Percentiles rank a stretch among this genome's conserved stretches.
These are phyloP conservation scores for Cardamine occulta DNA, from an alignment of 345 rosid genomes.

Conservation along the genomic window DNA sequence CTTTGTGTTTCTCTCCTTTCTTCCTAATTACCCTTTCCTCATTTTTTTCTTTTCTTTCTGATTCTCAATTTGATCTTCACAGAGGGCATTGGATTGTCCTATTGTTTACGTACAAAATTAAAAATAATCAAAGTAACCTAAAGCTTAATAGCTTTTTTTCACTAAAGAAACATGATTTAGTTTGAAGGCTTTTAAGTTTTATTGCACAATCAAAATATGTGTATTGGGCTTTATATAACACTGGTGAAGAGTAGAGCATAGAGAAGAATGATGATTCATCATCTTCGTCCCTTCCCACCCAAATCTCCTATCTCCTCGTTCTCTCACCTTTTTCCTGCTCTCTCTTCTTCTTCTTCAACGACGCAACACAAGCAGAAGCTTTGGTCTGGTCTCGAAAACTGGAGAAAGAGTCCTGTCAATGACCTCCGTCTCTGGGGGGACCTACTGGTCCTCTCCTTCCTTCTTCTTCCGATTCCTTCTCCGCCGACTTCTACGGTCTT, in stretches of 20 bases:
- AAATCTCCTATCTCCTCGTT: constrained; percentile 15
- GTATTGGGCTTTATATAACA: neutral
- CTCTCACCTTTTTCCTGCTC: constrained; percentile 22
- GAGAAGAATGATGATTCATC: constrained; percentile 18
- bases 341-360: constrained; percentile 40
- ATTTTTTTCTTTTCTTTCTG: neutral
- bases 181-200: too few relatives aligned
- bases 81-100: too few relatives aligned
- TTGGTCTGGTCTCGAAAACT: constrained; percentile 73
- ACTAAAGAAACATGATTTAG: too few relatives aligned
- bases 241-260: constrained; percentile 38
- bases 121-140: neutral
- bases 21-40: too few relatives aligned
- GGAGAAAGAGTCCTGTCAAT: constrained; percentile 70
- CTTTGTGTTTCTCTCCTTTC: too few relatives aligned
- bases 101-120: too few relatives aligned
- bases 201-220: neutral
- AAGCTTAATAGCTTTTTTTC: too few relatives aligned
- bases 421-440: constrained; percentile 81
- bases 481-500: neutral
- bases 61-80: neutral
- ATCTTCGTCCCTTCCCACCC: constrained; percentile 21
- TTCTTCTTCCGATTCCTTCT: constrained; percentile 3
- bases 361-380: constrained; percentile 44
- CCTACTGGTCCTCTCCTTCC: constrained; percentile 64